phyloP scores from a whole-genome alignment of 192 early-diverging fungal species.

The Coemansia sp. region DNA sequence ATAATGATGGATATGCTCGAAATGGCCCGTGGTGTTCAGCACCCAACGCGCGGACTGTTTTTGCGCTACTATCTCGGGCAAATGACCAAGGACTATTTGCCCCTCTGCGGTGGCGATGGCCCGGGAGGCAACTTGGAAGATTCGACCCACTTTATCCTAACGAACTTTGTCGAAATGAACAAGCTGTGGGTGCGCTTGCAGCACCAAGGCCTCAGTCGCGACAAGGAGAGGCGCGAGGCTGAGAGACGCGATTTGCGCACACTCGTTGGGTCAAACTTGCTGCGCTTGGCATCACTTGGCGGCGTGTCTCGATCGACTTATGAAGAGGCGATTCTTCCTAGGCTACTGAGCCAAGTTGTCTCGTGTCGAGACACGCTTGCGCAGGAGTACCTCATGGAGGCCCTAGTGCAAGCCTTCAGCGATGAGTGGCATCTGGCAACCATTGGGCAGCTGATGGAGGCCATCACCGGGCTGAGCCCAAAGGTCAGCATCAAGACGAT shows the following conservation, averaged over 20 bases:
- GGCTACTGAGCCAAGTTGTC: slow-evolving; percentile 92
- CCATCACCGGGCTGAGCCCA: slow-evolving; percentile 85
- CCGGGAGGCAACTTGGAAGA: slow-evolving; percentile 83
- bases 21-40: slow-evolving; percentile 98
- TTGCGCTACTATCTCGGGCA: slow-evolving; percentile 92
- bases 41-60: slow-evolving; percentile 96
- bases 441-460: slow-evolving; percentile 83
- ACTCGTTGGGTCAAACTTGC: slow-evolving; percentile 94
- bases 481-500: slow-evolving; percentile 97
- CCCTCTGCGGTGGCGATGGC: slow-evolving; percentile 57
- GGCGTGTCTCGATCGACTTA: slow-evolving; percentile 83
- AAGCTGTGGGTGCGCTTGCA: slow-evolving; percentile 99
- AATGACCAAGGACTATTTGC: slow-evolving; percentile 94
- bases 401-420: slow-evolving; percentile 96
- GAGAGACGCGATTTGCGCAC: slow-evolving; percentile 94
- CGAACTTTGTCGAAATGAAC: slow-evolving; percentile 99
- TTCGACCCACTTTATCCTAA: slow-evolving; percentile 93
- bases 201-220: slow-evolving; percentile 90
- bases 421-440: slow-evolving; percentile 96
- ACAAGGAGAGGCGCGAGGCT: slow-evolving; percentile 91
- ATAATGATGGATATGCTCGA: slow-evolving; percentile 99
- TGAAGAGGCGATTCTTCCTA: slow-evolving; percentile 83
- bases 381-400: slow-evolving; percentile 99
- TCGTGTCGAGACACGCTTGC: slow-evolving; percentile 97
- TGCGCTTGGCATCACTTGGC: slow-evolving; percentile 90